Evolutionary conservation across 352 stramenopile species (phyloP), one percentile per base, ranked within the genome.

Genomic region (Phytopythium cucurbitacearum): DNA sequence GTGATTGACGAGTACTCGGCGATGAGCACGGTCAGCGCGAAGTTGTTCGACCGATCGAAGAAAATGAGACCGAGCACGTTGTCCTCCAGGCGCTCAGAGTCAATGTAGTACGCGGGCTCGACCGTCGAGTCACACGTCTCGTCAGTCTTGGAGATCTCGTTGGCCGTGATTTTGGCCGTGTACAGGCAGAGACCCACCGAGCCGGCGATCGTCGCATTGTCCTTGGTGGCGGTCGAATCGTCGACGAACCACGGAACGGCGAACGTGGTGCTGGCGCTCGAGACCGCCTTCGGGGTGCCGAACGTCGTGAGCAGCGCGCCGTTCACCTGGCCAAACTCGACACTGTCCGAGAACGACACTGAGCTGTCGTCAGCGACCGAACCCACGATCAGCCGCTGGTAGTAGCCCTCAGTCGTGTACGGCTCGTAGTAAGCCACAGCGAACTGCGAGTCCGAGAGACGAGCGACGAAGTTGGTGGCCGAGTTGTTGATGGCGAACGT

Each of bases 41-140:
- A 88, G 59, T 88, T 87, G 75, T 90, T 84, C 51, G 68, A 57
- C 42, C 56, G 69, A 62, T 92, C 72, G 43, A 85, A 86, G 59
- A 90, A 92, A 51, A 69, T 74, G 48, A 92, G 55, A 41, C 67
- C 79, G 38, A 90, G 54, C 47, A 73, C 65, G 13, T 66, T 82
- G 32, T 92, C 72, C 40, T 74, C 74, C 21, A 92, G 65, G 59
- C 74, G 72, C 37, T 72, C 80, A 56, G 81, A 80, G 60, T 87
- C 73, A 9, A 92, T 56, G 58, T 81, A 89, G 71, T 90, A 92
- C 37, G 69, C 59, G 0, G 81, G 81, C 57, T 81, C 67, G 57
- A 86, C 74, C 11, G 66, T 54, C 34, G 66, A 63, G 59, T 89
- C 72, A 53, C 81, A 92, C 35, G 68, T 57, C 41, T 85, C 57